Conservation (phyloP, 2,329 filamentous ascomycete species). For the Cercospora sp. region DNA sequence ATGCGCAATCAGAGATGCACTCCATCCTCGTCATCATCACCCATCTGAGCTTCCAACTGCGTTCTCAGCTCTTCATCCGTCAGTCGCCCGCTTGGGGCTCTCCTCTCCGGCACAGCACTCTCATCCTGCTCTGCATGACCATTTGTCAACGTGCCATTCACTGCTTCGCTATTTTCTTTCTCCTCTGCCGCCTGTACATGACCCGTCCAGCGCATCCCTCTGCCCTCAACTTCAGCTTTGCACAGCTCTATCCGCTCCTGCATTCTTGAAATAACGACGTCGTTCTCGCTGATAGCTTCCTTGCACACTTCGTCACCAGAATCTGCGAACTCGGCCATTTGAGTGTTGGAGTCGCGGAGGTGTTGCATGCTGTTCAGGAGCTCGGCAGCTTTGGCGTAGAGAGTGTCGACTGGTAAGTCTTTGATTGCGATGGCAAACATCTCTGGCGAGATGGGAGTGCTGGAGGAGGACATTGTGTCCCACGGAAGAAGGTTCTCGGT, state of each 20-base stretch:
- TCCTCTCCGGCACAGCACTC: constrained; percentile 13
- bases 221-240: constrained; percentile 63
- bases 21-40: constrained; percentile 54
- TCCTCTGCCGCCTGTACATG: constrained; percentile 12
- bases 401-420: constrained; percentile 64
- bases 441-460: constrained; percentile 33
- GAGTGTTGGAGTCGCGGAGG: constrained; percentile 70
- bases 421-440: constrained; percentile 58
- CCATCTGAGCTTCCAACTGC: constrained; percentile 58
- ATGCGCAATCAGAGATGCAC: constrained; percentile 56
- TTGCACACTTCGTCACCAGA: constrained; percentile 66
- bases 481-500: constrained; percentile 20
- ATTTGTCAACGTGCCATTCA: constrained; percentile 26
- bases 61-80: constrained; percentile 61
- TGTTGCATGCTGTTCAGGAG: constrained; percentile 73
- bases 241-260: constrained; percentile 64
- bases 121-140: constrained; percentile 24
- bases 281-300: constrained; percentile 73
- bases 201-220: constrained; percentile 55
- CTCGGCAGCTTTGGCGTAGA: constrained; percentile 74
- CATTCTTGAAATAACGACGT: constrained; percentile 67
- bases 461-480: constrained; percentile 23
- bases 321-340: constrained; percentile 68
- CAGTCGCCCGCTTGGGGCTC: constrained; percentile 48
- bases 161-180: constrained; percentile 26